A percentile compares a stretch with the other conserved stretches of the same genome.
Evolutionary conservation across 148 eudicot genomes (phyloP).

Genomic region (Fagopyrum tataricum): DNA sequence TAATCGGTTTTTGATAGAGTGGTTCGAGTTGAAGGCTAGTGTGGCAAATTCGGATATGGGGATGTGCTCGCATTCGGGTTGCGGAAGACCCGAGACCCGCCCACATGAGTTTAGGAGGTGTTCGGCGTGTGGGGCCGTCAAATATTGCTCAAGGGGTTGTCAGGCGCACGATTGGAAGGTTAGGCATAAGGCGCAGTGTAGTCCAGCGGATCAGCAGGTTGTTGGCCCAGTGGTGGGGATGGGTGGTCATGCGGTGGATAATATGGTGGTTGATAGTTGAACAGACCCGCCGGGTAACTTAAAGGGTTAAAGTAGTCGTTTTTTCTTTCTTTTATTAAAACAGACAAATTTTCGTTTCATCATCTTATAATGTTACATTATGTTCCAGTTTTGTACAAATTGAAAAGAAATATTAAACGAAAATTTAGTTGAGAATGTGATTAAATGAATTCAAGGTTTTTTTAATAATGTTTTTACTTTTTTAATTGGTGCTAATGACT

Average conservation of each 20-base stretch:
- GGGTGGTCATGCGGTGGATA: neutral
- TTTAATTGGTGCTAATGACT: too few relatives aligned
- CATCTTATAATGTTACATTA: neutral
- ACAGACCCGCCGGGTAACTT: neutral
- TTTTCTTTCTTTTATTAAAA: neutral
- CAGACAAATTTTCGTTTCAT: neutral
- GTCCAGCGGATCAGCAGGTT: slow-evolving; percentile 29
- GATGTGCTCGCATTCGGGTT: slow-evolving; percentile 40
- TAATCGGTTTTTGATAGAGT: slow-evolving; percentile 32
- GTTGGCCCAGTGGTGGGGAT: slow-evolving; percentile 11
- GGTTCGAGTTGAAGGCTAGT: slow-evolving; percentile 20
- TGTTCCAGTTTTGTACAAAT: neutral
- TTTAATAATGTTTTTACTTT: neutral
- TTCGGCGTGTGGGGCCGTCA: slow-evolving; percentile 53
- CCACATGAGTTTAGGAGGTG: slow-evolving; percentile 59
- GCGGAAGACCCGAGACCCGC: slow-evolving; percentile 69
- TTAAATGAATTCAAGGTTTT: neutral
- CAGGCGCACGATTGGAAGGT: slow-evolving; percentile 54
- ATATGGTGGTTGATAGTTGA: slow-evolving; percentile 12
- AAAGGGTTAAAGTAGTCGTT: neutral
- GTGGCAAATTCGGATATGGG: slow-evolving; percentile 20
- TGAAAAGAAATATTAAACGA: neutral
- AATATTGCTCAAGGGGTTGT: slow-evolving; percentile 63
- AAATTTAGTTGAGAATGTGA: neutral
- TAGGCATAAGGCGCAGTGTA: slow-evolving; percentile 54